phyloP scores from a whole-genome alignment of 83 land plant genomes.

The Isoetes engelmannii region DNA sequence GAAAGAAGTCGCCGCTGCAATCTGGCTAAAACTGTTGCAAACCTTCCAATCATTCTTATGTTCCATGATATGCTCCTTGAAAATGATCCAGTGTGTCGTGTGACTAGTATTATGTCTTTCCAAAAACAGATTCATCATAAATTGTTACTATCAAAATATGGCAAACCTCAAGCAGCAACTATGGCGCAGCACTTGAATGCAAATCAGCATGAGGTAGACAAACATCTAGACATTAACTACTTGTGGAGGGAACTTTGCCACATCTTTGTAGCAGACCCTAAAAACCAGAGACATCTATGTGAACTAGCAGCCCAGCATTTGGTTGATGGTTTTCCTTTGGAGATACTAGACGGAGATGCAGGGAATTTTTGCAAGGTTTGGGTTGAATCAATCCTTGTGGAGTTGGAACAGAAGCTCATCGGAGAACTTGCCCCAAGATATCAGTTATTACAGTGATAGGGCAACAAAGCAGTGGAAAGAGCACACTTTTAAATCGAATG shows the following conservation, averaged over 20 bases:
- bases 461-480: constrained; percentile 25
- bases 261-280: constrained; percentile 19
- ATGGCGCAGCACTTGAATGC: background rate
- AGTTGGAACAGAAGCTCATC: background rate
- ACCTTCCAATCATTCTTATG: too few species aligned
- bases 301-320: constrained; percentile 15
- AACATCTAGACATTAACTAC: constrained; percentile 9
- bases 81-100: too few species aligned
- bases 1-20: too few species aligned
- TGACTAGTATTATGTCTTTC: too few species aligned
- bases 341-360: constrained; percentile 23
- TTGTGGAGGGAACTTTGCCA: constrained; percentile 22
- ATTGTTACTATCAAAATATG: too few species aligned
- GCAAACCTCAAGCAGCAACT: too few species aligned
- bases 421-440: background rate
- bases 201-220: constrained; percentile 12
- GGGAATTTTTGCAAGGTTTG: constrained; percentile 9
- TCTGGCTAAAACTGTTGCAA: too few species aligned
- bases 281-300: background rate
- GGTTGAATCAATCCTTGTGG: constrained; percentile 14
- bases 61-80: too few species aligned
- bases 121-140: too few species aligned
- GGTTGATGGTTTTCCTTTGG: constrained; percentile 22
- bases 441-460: constrained; percentile 21
- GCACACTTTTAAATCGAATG: constrained; percentile 18